phyloP scores from a whole-genome alignment of 2,329 filamentous ascomycete species.

The Alternaria infectoria region DNA sequence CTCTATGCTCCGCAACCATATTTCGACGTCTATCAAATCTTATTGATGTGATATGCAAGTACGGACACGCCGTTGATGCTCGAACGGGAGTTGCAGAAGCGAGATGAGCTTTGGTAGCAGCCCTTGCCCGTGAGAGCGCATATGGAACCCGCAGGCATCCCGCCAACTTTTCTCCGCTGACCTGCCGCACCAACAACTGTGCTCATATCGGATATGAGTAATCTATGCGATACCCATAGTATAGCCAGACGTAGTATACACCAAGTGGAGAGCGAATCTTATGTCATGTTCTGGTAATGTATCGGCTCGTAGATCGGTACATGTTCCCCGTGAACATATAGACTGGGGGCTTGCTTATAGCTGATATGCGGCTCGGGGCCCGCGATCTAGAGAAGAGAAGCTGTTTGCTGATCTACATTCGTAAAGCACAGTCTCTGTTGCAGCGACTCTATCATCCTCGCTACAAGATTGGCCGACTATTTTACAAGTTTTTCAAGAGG shows the following conservation, averaged over 20 bases:
- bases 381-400: background rate
- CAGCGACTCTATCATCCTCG: background rate
- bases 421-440: background rate
- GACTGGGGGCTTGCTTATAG: background rate
- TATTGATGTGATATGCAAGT: slow-evolving; percentile 3
- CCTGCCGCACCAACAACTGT: background rate
- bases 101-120: slow-evolving; percentile 3
- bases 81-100: slow-evolving; percentile 1
- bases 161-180: slow-evolving; percentile 21
- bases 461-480: background rate
- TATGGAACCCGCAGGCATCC: slow-evolving; percentile 16
- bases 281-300: background rate
- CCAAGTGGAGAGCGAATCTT: background rate
- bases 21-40: slow-evolving; percentile 2
- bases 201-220: background rate
- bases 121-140: background rate
- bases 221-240: background rate
- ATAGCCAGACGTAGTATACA: background rate
- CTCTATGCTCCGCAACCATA: slow-evolving; percentile 2
- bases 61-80: background rate
- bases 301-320: background rate
- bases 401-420: background rate
- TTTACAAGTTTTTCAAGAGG: background rate
- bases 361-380: background rate
- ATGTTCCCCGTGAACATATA: background rate